Evolutionary conservation across 139 green algal species (phyloP), one percentile per base, ranked within the genome.

Genomic region (Yamagishiella unicocca): DNA sequence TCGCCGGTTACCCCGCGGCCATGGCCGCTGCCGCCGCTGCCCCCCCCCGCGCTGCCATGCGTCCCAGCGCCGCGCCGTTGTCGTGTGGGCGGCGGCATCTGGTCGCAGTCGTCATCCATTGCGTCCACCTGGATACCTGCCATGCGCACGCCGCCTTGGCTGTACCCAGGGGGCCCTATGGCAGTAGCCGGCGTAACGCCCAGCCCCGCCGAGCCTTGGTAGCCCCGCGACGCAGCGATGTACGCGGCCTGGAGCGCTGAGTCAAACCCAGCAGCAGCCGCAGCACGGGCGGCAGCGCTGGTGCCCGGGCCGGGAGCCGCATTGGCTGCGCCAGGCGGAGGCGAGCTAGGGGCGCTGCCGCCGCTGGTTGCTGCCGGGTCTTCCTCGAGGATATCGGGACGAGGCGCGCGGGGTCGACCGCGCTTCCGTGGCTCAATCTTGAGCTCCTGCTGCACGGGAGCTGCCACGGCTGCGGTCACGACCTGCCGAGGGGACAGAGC

Each of bases 161-260:
- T 84, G 55, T 84, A 84, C 25, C 77, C 77, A 2, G 77, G 77
- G 27, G 77, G 77, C 0, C 77, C 77, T 38, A 84, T 84, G 77
- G 77, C 77, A 6, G 77, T 84, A 2, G 77, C 77, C 24, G 77
- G 77, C 58, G 55, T 84, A 4, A 84, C 77, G 5, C 77, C 77
- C 55, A 73, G 29, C 35, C 55, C 58, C 1, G 55, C 58, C 4
- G 76, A 24, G 24, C 55, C 77, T 58, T 84, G 77, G 54, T 61
- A 84, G n/a, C 77, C 55, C 31, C 77, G 77, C 25, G 77, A 84
- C 3, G 55, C 77, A 6, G 77, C 77, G 14, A 84, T 74, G 58
- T 84, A 84, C 7, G 55, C 58, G 0, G 77, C 77, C 38, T 84
- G 77, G 1, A 84, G 77, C 10, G 55, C 29, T 2, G 55, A 42